Percentiles rank a stretch among this genome's conserved stretches.
Conservation (phyloP, 2,329 filamentous ascomycete species). For the Xylariomycetidae sp. region DNA sequence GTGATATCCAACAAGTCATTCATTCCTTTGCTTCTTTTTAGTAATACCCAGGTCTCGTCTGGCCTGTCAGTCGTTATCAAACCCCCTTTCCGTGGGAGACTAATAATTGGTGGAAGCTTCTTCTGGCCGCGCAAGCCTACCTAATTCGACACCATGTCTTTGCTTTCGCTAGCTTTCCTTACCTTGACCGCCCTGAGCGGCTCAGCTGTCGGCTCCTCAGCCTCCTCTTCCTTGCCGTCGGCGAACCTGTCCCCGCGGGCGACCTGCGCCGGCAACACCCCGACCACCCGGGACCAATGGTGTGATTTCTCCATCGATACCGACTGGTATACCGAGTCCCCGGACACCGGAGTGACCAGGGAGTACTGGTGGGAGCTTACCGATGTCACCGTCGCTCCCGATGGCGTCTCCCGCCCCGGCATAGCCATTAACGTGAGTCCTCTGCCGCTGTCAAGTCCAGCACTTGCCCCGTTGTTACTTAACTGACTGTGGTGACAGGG, state of each 20-base stretch:
- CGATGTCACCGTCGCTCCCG: conserved; percentile 29
- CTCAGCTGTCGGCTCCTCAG: not conserved
- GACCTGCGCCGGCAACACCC: conserved; percentile 20
- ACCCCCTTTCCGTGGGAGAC: too few relatives aligned
- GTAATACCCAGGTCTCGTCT: not conserved
- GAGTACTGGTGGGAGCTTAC: conserved; percentile 30
- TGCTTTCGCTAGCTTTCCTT: not conserved
- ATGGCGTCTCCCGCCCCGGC: conserved; percentile 29
- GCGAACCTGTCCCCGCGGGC: conserved; percentile 8
- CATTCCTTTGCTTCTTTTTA: too few relatives aligned
- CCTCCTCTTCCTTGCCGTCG: not conserved
- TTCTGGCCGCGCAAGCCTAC: too few relatives aligned
- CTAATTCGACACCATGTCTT: too few relatives aligned
- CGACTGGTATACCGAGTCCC: conserved; percentile 7
- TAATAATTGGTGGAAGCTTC: too few relatives aligned
- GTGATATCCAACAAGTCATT: too few relatives aligned
- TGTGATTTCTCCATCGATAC: conserved; percentile 11
- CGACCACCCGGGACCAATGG: conserved; percentile 19
- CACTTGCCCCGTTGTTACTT: not conserved
- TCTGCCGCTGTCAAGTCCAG: not conserved
- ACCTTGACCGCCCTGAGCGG: not conserved
- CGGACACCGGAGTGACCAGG: conserved; percentile 10
- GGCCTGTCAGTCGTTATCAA: too few relatives aligned
- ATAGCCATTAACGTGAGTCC: conserved; percentile 33
- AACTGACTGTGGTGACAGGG: conserved; percentile 14